Percentiles rank a stretch among this genome's conserved stretches.
Conservation (phyloP, 345 rosid genomes). For the Schrenkiella parvula region DNA sequence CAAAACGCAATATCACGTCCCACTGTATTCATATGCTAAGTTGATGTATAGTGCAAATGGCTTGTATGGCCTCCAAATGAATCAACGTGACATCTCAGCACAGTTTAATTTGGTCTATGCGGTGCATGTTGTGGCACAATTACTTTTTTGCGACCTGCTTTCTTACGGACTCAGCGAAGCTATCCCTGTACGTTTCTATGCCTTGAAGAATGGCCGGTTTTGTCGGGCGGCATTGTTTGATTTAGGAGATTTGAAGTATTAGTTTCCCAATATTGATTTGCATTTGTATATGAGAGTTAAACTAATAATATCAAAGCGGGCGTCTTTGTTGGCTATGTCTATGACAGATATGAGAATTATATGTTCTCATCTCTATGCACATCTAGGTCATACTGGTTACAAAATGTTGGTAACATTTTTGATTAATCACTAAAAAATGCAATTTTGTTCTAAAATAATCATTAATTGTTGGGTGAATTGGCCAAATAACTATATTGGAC, state of each 20-base stretch:
- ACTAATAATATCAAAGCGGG: neutral
- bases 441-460: neutral
- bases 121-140: too few species aligned
- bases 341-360: neutral
- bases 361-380: neutral
- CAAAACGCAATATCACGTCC: too few species aligned
- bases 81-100: too few species aligned
- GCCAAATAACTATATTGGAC: too few species aligned
- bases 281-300: neutral
- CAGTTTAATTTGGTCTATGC: too few species aligned
- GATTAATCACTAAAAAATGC: neutral
- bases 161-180: too few species aligned
- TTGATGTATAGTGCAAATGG: too few species aligned
- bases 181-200: too few species aligned
- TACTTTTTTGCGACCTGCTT: too few species aligned
- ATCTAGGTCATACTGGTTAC: neutral
- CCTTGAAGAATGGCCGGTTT: neutral
- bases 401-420: neutral
- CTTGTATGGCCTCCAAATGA: too few species aligned
- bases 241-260: neutral
- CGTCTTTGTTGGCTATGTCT: neutral
- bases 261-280: neutral
- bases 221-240: neutral
- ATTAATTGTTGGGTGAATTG: too few species aligned
- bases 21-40: too few species aligned